Base-by-base conservation (phyloP, 768 basidiomycete species). In the Pluteus cervinus region DNA sequence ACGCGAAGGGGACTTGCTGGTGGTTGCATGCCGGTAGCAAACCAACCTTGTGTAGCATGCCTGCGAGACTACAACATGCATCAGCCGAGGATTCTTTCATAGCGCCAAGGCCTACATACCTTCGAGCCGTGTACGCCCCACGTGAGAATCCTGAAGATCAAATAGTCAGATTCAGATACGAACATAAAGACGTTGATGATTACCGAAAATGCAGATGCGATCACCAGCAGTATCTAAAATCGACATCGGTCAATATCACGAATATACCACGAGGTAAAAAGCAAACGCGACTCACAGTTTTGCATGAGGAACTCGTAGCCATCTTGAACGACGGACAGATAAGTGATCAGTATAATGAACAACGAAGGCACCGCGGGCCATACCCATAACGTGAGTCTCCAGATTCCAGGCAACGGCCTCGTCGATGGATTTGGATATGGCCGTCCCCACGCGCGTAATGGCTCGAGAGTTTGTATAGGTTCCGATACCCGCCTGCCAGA, bases 1-100 rank as follows among this genome's bases (percentile, higher is more conserved):
- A 80, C 10, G 77, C 77, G 40, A 81, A 77, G 0, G 75, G 73
- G 4, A 80, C 68, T 55, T 79, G 73, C 44, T 81, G 68, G 43
- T 55, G 49, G 44, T 72, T 72, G 42, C 63, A 58, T 7, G 63
- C 56, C 1, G 68, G 68, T 7, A 73, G 58, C 1, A 72, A 56
- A 6, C 71, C 69, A 5, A 75, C 63, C 49, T 73, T 72, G 48
- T 71, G 65, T 3, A 72, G 42, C 72, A 74, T 72, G 2, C 70
- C 69, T 4, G 69, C 69, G 4, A 71, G 60, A 39, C 65, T 68
- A 22, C 9, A 28, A n/a, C 7, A 15, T 10, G 31, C 31, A 4
- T 24, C 29, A 21, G 7, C 4, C 12, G 7, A 15, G 18, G 10
- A 6, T n/a, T n/a, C n/a, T n/a, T n/a, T n/a, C n/a, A 28, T 9